These are phyloP conservation scores for Rosa hybrid DNA, from an alignment of 331 rosid species.

Conservation along the genomic window DNA sequence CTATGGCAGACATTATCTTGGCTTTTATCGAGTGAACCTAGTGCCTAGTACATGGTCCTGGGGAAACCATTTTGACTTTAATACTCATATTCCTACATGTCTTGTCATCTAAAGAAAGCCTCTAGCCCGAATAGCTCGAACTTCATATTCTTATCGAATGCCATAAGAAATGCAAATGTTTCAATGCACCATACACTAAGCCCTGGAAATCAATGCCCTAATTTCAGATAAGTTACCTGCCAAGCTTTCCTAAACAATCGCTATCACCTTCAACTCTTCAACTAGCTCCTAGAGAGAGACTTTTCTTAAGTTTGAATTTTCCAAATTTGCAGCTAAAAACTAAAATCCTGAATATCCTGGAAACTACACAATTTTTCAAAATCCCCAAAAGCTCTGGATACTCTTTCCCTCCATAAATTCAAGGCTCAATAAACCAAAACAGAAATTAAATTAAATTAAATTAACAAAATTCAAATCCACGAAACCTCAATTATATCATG, in stretches of 20 bases:
- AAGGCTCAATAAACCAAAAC: background rate
- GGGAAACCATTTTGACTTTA: background rate
- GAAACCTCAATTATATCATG: constrained; percentile 88
- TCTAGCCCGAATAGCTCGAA: background rate
- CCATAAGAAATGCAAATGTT: background rate
- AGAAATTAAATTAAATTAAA: background rate
- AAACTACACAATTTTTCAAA: too few relatives aligned
- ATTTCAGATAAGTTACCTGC: background rate
- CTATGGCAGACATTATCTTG: background rate
- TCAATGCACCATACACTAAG: constrained; percentile 1
- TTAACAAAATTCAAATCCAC: background rate
- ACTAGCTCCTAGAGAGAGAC: background rate
- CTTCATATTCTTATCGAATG: too few relatives aligned
- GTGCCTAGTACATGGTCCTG: background rate
- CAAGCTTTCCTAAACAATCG: background rate
- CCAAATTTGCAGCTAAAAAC: background rate
- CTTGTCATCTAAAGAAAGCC: background rate
- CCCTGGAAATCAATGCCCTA: background rate
- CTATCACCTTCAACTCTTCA: background rate
- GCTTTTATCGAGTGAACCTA: background rate
- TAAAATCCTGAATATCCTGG: background rate
- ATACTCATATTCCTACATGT: background rate
- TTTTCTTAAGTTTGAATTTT: background rate
- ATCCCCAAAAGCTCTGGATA: background rate
- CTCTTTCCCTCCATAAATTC: constrained; percentile 4